Evolutionary conservation across 2,329 filamentous ascomycete genomes (phyloP), one percentile per base, ranked within the genome.

Genomic region (Microdochium nivale): DNA sequence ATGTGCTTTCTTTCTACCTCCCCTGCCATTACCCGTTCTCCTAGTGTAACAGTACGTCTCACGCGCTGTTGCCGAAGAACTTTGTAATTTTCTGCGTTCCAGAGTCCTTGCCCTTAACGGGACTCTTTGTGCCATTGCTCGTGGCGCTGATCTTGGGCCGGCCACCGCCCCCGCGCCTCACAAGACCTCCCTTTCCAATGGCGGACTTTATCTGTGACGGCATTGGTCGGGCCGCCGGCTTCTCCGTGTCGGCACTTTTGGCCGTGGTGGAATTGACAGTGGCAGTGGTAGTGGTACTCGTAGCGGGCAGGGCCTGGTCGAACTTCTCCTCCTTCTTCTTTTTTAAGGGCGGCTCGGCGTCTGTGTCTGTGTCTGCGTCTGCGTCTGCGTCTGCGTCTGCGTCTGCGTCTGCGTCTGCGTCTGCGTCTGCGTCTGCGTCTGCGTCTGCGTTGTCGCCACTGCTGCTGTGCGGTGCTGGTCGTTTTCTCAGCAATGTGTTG

Each of bases 81-180:
- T 69, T 73, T 0, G 72, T 75, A 25, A 75, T 75, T 58, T 77
- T 78, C 54, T 70, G 71, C 19, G 64, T 70, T 2, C 70, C 69
- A 3, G 58, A 55, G 52, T 54, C 55, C 49, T 60, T 66, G 7
- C 40, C 40, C 52, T 70, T 71, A 4, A 46, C 55, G 3, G 65
- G 64, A 30, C 64, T 68, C 50, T 61, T 71, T 2, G 54, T 62
- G 14, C 60, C 60, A 46, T 76, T 78, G 25, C 63, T 68, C 8
- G 68, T 71, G 2, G 72, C 64, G 48, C 72, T 76, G 46, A 72
- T 72, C 55, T 65, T 67, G 32, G 52, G 54, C 40, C 54, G 55
- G 5, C 48, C 50, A 23, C 55, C 61, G 54, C 44, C 58, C 33
- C 51, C 54, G 30, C 47, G 37, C n/a, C n/a, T n/a, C n/a, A n/a